Evolutionary conservation across 371 early-diverging fungal genomes (phyloP).

Genomic region (Mortierella sp.): DNA sequence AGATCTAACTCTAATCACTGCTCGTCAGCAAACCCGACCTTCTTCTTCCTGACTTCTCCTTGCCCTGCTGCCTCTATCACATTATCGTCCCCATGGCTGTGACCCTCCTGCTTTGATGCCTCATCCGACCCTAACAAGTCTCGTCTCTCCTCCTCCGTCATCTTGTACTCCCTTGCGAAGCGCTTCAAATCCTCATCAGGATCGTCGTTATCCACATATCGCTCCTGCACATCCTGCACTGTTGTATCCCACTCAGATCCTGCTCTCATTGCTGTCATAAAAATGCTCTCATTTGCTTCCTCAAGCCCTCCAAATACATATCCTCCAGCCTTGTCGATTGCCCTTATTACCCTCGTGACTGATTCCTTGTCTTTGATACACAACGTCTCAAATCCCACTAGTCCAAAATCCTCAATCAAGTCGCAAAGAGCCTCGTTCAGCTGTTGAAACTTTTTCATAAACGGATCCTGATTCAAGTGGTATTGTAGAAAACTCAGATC

Average conservation of each 20-base stretch:
- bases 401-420: slow-evolving; percentile 89
- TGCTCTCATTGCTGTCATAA: slow-evolving; percentile 72
- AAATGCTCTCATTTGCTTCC: slow-evolving; percentile 84
- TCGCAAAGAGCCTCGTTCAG: slow-evolving; percentile 90
- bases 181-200: slow-evolving; percentile 35
- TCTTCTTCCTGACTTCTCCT: slow-evolving; percentile 10
- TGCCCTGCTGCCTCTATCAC: not conserved
- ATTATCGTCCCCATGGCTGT: not conserved
- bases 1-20: not conserved
- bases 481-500: slow-evolving; percentile 87
- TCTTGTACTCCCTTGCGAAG: slow-evolving; percentile 51
- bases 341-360: slow-evolving; percentile 80
- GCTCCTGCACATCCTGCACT: slow-evolving; percentile 75
- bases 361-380: slow-evolving; percentile 89
- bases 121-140: slow-evolving; percentile 1
- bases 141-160: slow-evolving; percentile 15
- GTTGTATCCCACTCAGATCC: slow-evolving; percentile 62
- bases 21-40: slow-evolving; percentile 31
- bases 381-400: slow-evolving; percentile 93
- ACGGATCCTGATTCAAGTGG: slow-evolving; percentile 77
- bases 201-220: slow-evolving; percentile 64
- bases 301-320: slow-evolving; percentile 89
- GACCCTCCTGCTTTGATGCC: not conserved
- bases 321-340: slow-evolving; percentile 94
- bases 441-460: slow-evolving; percentile 74